These are phyloP conservation scores for Quercus engelmannii DNA, from an alignment of 306 rosid species.

Conservation along the genomic window DNA sequence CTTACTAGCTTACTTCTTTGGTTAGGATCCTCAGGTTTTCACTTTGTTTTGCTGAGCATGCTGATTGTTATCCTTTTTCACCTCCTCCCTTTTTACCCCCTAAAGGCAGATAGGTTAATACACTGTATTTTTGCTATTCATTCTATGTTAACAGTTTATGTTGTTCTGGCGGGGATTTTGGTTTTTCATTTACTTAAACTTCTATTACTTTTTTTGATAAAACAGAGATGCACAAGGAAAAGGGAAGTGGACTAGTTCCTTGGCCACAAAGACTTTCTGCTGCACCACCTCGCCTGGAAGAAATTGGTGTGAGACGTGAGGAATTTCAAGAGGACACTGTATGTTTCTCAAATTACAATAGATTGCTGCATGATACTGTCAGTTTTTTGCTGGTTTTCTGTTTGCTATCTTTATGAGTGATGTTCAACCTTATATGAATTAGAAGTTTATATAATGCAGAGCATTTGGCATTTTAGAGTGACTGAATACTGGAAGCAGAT, in stretches of 20 bases:
- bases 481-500: constrained; percentile 58
- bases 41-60: not conserved
- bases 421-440: not conserved
- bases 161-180: not conserved
- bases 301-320: constrained; percentile 42
- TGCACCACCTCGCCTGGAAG: constrained; percentile 55
- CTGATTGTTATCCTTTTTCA: not conserved
- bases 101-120: not conserved
- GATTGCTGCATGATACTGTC: not conserved
- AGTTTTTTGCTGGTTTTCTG: not conserved
- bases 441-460: constrained; percentile 30
- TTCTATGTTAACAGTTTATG: not conserved
- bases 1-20: not conserved
- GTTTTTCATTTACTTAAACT: not conserved
- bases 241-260: constrained; percentile 44
- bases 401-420: not conserved
- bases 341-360: constrained; percentile 22
- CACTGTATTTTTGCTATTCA: not conserved
- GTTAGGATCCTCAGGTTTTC: not conserved
- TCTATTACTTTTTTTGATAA: not conserved
- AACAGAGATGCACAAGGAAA: constrained; percentile 48
- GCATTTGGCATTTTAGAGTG: constrained; percentile 52
- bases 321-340: constrained; percentile 60
- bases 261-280: constrained; percentile 62
- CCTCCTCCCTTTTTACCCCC: no score